Conservation (phyloP, 176 grass and related monocot genomes). For the Elymus sibiricus region DNA sequence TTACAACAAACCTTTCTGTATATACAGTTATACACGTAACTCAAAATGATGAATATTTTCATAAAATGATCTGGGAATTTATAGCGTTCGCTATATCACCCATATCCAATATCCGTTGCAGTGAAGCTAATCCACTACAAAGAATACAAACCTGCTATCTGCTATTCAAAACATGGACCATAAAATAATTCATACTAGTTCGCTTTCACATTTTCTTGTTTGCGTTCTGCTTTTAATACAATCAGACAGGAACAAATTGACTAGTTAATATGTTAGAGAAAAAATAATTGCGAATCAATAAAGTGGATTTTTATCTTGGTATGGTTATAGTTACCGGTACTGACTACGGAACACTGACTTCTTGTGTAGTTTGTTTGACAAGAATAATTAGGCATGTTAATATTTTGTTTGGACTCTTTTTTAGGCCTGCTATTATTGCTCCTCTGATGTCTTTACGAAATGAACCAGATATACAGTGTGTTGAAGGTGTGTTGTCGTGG, state of each 20-base stretch:
- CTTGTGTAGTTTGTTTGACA: background rate
- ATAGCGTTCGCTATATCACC: background rate
- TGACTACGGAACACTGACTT: background rate
- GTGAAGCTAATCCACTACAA: background rate
- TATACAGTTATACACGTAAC: background rate
- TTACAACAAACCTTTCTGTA: background rate
- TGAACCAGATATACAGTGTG: conserved; percentile 76
- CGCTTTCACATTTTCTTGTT: conserved; percentile 5
- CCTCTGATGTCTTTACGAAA: conserved; percentile 36
- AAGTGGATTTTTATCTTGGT: background rate
- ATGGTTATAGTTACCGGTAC: background rate
- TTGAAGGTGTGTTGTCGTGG: conserved; percentile 68
- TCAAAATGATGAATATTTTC: background rate
- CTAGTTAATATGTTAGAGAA: background rate
- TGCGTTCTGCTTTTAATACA: background rate
- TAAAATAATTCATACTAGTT: background rate
- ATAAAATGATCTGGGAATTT: background rate
- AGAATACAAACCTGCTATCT: background rate
- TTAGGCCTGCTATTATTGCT: background rate
- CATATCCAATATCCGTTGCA: background rate
- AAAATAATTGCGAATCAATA: background rate
- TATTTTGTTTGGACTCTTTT: conserved; percentile 2
- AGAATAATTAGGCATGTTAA: background rate
- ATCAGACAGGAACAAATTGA: background rate
- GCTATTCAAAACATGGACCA: background rate